Evolutionary conservation across 2,329 filamentous ascomycete species (phyloP).

Genomic region (Penicillium sp.): DNA sequence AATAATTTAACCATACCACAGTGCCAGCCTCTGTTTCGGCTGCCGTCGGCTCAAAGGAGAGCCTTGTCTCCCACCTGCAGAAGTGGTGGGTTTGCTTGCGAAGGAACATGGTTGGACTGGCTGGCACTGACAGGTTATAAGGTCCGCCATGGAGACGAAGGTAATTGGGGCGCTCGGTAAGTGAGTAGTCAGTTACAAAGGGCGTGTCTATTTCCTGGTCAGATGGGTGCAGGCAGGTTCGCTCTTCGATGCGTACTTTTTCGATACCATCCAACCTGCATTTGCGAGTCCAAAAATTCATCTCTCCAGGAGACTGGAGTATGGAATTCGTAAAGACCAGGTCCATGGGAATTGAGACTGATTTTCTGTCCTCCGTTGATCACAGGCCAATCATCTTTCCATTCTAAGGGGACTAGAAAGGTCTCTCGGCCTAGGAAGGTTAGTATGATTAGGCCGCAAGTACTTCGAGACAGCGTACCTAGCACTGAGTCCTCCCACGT

Average conservation of each 20-base stretch:
- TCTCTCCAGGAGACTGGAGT: conserved; percentile 30
- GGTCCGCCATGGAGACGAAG: conserved; percentile 53
- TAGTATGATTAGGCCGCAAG: neutral
- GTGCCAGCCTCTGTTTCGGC: conserved; percentile 51
- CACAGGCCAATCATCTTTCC: conserved; percentile 53
- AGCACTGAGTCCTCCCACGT: conserved; percentile 43
- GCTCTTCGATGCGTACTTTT: conserved; percentile 34
- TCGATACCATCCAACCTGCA: conserved; percentile 37
- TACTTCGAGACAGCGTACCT: conserved; percentile 25
- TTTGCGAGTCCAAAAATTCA: conserved; percentile 26
- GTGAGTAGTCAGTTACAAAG: conserved; percentile 45
- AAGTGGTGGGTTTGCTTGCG: conserved; percentile 51
- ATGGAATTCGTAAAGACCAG: conserved; percentile 19
- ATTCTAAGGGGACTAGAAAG: conserved; percentile 50
- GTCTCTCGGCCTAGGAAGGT: conserved; percentile 44
- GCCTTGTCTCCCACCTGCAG: conserved; percentile 42
- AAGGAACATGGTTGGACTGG: conserved; percentile 52
- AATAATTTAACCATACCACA: conserved; percentile 55
- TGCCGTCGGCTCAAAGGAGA: conserved; percentile 48
- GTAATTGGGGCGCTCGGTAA: conserved; percentile 43
- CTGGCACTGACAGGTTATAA: conserved; percentile 51
- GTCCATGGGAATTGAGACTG: conserved; percentile 27
- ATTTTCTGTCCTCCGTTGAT: conserved; percentile 49
- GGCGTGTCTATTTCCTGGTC: conserved; percentile 44
- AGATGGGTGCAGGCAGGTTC: neutral